These are phyloP conservation scores for Theileria equi DNA, from an alignment of 169 alveolate species.

Conservation along the genomic window DNA sequence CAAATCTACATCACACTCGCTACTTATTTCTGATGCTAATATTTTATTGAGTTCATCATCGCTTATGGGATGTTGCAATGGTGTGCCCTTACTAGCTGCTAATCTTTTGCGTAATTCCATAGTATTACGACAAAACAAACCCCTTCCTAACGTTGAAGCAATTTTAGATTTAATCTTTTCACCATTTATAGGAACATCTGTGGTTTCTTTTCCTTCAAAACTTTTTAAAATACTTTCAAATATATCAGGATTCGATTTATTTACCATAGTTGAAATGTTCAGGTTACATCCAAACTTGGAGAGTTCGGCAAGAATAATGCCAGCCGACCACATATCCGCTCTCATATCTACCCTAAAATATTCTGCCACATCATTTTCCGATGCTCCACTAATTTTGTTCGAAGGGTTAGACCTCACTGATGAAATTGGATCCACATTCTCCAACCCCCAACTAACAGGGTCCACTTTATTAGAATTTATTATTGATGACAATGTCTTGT, in stretches of 20 bases:
- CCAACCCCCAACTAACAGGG: conserved; percentile 13
- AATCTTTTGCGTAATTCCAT: conserved; percentile 1
- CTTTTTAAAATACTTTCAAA: background rate
- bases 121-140: conserved; percentile 30
- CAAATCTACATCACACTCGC: conserved; percentile 30
- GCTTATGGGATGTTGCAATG: background rate
- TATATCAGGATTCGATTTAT: background rate
- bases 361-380: conserved; percentile 9
- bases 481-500: background rate
- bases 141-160: conserved; percentile 26
- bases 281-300: conserved; percentile 46
- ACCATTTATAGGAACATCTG: background rate
- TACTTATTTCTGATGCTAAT: conserved; percentile 33
- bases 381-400: background rate
- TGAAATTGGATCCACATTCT: conserved; percentile 1
- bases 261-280: background rate
- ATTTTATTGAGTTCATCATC: conserved; percentile 32
- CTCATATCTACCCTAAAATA: conserved; percentile 29
- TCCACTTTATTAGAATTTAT: background rate
- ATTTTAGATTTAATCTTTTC: conserved; percentile 12
- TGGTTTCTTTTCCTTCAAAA: background rate
- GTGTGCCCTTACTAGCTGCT: too few relatives aligned
- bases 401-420: background rate
- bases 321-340: conserved; percentile 65
- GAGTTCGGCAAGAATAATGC: conserved; percentile 55